A percentile compares a stretch with the other conserved stretches of the same genome.
These are phyloP conservation scores for Abrus precatorius DNA, from an alignment of 306 rosid species.

Conservation along the genomic window DNA sequence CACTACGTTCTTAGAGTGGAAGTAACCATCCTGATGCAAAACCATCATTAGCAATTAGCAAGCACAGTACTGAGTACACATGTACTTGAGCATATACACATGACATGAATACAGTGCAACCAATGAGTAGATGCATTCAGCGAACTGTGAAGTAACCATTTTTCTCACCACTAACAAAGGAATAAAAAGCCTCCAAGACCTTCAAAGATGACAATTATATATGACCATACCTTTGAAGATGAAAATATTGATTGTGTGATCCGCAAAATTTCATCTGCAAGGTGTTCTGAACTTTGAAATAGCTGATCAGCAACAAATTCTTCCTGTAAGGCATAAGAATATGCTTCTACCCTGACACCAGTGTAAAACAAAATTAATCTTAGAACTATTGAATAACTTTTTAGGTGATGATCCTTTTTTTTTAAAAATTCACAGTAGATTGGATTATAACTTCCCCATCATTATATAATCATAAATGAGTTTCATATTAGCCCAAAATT, in stretches of 20 bases:
- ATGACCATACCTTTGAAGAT: conserved; percentile 76
- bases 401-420: background rate
- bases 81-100: conserved; percentile 18
- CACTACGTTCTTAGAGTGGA: background rate
- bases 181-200: conserved; percentile 8
- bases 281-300: conserved; percentile 85
- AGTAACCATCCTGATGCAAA: conserved; percentile 16
- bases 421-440: background rate
- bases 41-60: conserved; percentile 4
- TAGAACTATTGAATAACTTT: conserved; percentile 30
- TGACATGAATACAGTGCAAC: conserved; percentile 9
- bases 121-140: conserved; percentile 11
- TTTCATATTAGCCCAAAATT: conserved; percentile 25
- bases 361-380: conserved; percentile 29
- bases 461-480: background rate
- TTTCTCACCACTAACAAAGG: conserved; percentile 33
- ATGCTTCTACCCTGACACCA: conserved; percentile 67
- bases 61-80: conserved; percentile 5
- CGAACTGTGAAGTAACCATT: conserved; percentile 1
- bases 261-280: conserved; percentile 70
- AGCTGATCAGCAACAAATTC: conserved; percentile 94
- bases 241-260: conserved; percentile 70
- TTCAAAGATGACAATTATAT: conserved; percentile 27
- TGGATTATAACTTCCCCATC: background rate
- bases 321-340: conserved; percentile 82